Evolutionary conservation across 2,329 filamentous ascomycete genomes (phyloP).

Genomic region (Hypoxylon rubiginosum): DNA sequence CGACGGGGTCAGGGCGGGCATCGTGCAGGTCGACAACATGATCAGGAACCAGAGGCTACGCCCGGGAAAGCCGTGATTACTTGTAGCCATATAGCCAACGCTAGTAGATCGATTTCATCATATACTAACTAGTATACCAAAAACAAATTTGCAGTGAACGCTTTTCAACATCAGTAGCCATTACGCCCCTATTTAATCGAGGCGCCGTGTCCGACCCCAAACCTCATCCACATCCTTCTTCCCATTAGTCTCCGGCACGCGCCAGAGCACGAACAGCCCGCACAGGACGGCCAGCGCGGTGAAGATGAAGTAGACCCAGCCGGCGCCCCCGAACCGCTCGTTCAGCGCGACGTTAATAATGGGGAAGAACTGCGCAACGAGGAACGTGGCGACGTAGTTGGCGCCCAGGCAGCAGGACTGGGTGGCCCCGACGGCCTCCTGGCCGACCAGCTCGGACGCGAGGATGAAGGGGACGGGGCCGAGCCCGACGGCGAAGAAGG

Average conservation of each 20-base stretch:
- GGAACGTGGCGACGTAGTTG: conserved; percentile 91
- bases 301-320: conserved; percentile 94
- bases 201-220: conserved; percentile 78
- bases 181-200: conserved; percentile 57
- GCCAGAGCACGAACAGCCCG: conserved; percentile 77
- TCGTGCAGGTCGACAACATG: conserved; percentile 71
- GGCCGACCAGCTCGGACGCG: conserved; percentile 88
- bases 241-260: conserved; percentile 89
- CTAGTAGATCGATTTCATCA: not conserved
- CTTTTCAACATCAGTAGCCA: not conserved
- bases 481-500: conserved; percentile 88
- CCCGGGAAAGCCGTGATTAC: not conserved
- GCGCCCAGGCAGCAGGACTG: conserved; percentile 90
- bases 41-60: conserved; percentile 58
- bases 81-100: not conserved
- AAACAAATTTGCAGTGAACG: conserved; percentile 2
- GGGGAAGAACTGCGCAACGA: conserved; percentile 96
- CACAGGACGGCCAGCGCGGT: conserved; percentile 78
- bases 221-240: conserved; percentile 89
- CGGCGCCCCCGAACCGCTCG: conserved; percentile 72
- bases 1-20: conserved; percentile 82
- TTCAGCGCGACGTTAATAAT: conserved; percentile 83
- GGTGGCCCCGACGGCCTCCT: conserved; percentile 90
- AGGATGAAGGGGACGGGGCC: conserved; percentile 97
- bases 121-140: not conserved